Evolutionary conservation across 768 basidiomycete species (phyloP).

Genomic region (Pleurotus giganteus): DNA sequence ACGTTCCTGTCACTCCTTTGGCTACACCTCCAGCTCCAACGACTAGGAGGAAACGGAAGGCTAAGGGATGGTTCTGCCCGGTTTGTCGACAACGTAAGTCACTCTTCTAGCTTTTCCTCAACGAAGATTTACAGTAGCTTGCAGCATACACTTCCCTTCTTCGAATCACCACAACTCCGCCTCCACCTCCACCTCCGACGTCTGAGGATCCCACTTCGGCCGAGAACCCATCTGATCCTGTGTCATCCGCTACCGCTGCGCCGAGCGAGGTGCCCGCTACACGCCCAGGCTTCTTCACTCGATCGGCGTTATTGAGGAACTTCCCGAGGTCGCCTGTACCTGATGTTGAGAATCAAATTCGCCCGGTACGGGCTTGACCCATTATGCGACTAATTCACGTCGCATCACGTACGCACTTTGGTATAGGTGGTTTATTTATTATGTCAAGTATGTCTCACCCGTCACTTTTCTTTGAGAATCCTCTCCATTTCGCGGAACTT

Average conservation of each 20-base stretch:
- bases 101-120: conserved; percentile 5
- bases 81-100: conserved; percentile 91
- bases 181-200: conserved; percentile 30
- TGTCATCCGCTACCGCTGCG: conserved; percentile 3
- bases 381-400: not conserved
- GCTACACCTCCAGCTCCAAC: conserved; percentile 10
- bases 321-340: conserved; percentile 18
- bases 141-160: conserved; percentile 86
- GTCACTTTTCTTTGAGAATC: too few species aligned
- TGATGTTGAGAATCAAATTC: conserved; percentile 32
- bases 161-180: conserved; percentile 72
- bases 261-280: conserved; percentile 14
- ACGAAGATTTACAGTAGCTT: conserved; percentile 2
- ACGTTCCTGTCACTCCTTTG: conserved; percentile 10
- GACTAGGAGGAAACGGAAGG: conserved; percentile 78
- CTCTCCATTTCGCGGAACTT: too few species aligned
- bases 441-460: too few species aligned
- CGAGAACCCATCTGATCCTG: not conserved
- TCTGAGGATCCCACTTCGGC: conserved; percentile 12
- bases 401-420: not conserved
- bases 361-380: conserved; percentile 18
- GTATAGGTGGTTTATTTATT: not conserved
- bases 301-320: conserved; percentile 30
- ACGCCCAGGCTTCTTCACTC: conserved; percentile 22
- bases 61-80: conserved; percentile 97